Conservation (phyloP, 208 protist species). For the Porcisia deanei region DNA sequence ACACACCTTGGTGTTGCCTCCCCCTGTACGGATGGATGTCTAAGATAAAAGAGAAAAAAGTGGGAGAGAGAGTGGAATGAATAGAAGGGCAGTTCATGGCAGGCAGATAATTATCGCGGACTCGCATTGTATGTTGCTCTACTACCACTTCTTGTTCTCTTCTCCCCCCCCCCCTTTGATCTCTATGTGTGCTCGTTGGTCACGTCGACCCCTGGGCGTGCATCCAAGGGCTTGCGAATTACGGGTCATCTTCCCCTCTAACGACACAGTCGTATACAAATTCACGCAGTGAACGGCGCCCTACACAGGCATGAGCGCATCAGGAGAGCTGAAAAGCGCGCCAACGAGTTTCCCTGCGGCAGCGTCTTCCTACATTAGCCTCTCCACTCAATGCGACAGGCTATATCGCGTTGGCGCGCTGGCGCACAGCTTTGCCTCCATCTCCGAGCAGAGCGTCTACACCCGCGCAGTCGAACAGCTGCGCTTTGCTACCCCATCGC, state of each 20-base stretch:
- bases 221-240: not conserved
- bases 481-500: conserved; percentile 28
- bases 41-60: too few relatives aligned
- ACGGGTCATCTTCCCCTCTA: not conserved
- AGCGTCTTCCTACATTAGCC: conserved; percentile 28
- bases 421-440: conserved; percentile 20
- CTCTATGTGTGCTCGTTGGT: not conserved
- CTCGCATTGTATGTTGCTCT: not conserved
- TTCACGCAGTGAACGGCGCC: not conserved
- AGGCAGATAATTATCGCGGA: not conserved
- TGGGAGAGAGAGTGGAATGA: too few relatives aligned
- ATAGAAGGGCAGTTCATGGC: not conserved
- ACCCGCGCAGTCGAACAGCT: conserved; percentile 23
- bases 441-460: conserved; percentile 32
- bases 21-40: too few relatives aligned
- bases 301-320: not conserved
- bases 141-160: not conserved
- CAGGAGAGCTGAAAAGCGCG: not conserved
- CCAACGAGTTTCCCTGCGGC: not conserved
- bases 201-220: not conserved
- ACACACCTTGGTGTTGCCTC: too few relatives aligned
- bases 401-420: conserved; percentile 25
- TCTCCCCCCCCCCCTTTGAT: not conserved
- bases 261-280: not conserved
- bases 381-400: conserved; percentile 26